Evolutionary conservation across 1,139 yeast species (phyloP).

Genomic region (Diutina pseudorugosa): DNA sequence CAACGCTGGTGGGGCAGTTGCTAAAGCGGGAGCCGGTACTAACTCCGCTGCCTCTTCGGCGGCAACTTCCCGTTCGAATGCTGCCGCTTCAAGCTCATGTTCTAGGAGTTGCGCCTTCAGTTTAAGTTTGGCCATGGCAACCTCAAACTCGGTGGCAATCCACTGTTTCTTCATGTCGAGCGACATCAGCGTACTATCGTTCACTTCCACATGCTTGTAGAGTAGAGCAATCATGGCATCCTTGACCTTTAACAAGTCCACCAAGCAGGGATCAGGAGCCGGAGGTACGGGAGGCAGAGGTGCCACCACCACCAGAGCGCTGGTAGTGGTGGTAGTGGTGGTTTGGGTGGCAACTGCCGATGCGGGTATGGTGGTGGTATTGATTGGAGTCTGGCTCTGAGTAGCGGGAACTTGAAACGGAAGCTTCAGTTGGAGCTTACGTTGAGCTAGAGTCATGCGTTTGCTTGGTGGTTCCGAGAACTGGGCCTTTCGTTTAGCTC

Average conservation of each 20-base stretch:
- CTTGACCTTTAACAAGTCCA: not conserved
- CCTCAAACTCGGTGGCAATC: conserved; percentile 13
- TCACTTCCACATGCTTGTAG: not conserved
- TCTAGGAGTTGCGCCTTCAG: conserved; percentile 4
- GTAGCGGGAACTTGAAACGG: not conserved
- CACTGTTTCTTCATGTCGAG: conserved; percentile 20
- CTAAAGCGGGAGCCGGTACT: not conserved
- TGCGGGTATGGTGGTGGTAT: not conserved
- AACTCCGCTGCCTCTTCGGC: not conserved
- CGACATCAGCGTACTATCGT: conserved; percentile 11
- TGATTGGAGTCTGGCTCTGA: not conserved
- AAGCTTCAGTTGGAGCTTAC: not conserved
- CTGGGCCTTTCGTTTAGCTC: not conserved
- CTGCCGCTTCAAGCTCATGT: conserved; percentile 6
- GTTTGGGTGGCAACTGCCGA: too few relatives aligned
- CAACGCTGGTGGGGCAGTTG: not conserved
- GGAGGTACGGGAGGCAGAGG: not conserved
- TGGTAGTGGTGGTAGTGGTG: not conserved
- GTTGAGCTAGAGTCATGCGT: not conserved
- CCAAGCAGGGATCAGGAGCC: not conserved
- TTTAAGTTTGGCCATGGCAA: conserved; percentile 11
- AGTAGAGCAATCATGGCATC: not conserved
- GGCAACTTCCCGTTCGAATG: conserved; percentile 7
- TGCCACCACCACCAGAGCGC: too few relatives aligned
- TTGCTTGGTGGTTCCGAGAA: not conserved